Evolutionary conservation across 148 eudicot genomes (phyloP).

Genomic region (Polygonum aviculare): DNA sequence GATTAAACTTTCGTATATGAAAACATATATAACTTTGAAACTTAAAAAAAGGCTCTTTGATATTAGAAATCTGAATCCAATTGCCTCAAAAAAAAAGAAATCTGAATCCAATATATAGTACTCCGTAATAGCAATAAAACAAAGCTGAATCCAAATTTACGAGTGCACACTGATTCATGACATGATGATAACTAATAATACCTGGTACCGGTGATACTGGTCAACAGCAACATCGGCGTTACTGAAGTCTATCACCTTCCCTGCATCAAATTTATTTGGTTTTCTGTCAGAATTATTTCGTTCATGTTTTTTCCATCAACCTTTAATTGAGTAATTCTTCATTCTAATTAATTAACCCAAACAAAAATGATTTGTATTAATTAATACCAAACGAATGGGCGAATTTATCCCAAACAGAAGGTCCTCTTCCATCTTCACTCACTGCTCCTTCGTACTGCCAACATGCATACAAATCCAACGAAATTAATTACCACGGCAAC

Average conservation of each 20-base stretch:
- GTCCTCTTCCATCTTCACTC: conserved; percentile 73
- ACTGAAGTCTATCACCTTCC: conserved; percentile 66
- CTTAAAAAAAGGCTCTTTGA: too few species aligned
- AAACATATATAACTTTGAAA: too few species aligned
- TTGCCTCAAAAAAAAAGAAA: too few species aligned
- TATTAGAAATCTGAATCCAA: too few species aligned
- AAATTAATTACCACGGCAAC: not conserved
- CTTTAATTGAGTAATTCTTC: not conserved
- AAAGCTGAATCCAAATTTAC: too few species aligned
- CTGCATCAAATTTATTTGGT: conserved; percentile 18
- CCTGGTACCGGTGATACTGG: conserved; percentile 63
- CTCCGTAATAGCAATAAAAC: too few species aligned
- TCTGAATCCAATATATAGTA: too few species aligned
- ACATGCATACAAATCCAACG: not conserved
- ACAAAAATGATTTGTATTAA: too few species aligned
- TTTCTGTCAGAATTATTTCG: too few species aligned
- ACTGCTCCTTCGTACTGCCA: conserved; percentile 88
- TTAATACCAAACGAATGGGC: conserved; percentile 50
- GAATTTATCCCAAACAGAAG: conserved; percentile 66
- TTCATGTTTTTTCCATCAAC: too few species aligned
- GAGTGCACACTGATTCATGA: too few species aligned
- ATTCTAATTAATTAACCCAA: not conserved
- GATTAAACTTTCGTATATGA: too few species aligned
- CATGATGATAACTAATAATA: conserved; percentile 15
- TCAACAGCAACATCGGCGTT: conserved; percentile 82